Percentiles rank a stretch among this genome's conserved stretches.
phyloP scores from a whole-genome alignment of 768 basidiomycete genomes.

The Calocera cornea region DNA sequence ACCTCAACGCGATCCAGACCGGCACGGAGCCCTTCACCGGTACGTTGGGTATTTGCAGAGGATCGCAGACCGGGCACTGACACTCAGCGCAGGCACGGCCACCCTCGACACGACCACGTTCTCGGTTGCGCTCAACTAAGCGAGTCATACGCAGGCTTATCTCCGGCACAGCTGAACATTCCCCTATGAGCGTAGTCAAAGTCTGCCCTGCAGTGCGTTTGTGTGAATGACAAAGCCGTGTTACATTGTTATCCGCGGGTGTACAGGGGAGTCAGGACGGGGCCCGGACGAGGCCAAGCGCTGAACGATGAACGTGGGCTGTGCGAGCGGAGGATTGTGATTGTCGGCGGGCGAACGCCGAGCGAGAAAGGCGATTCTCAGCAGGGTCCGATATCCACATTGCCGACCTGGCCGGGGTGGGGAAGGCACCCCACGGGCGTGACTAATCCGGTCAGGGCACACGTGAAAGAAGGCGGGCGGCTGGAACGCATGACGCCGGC shows the following conservation, averaged over 20 bases:
- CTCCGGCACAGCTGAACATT: too few relatives aligned
- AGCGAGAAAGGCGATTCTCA: too few relatives aligned
- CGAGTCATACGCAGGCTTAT: background rate
- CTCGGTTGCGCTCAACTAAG: background rate
- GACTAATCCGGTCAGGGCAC: too few relatives aligned
- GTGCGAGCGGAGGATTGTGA: too few relatives aligned
- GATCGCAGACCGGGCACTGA: background rate
- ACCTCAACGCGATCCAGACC: constrained; percentile 40
- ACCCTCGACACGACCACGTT: background rate
- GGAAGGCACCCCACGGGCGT: too few relatives aligned
- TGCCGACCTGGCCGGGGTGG: too few relatives aligned
- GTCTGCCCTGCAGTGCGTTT: background rate
- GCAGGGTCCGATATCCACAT: too few relatives aligned
- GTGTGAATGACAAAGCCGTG: background rate
- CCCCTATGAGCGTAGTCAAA: background rate
- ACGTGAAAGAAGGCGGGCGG: too few relatives aligned
- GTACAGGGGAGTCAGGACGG: background rate
- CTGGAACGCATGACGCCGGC: too few relatives aligned
- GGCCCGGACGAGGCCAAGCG: background rate
- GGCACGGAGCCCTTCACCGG: constrained; percentile 46
- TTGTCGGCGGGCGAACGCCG: too few relatives aligned
- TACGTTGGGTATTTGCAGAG: background rate
- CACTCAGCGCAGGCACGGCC: background rate
- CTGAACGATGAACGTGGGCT: background rate
- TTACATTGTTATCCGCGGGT: background rate